These are phyloP conservation scores for Ceratocystis alfenasii DNA, from an alignment of 2,329 filamentous ascomycete species.

Conservation along the genomic window DNA sequence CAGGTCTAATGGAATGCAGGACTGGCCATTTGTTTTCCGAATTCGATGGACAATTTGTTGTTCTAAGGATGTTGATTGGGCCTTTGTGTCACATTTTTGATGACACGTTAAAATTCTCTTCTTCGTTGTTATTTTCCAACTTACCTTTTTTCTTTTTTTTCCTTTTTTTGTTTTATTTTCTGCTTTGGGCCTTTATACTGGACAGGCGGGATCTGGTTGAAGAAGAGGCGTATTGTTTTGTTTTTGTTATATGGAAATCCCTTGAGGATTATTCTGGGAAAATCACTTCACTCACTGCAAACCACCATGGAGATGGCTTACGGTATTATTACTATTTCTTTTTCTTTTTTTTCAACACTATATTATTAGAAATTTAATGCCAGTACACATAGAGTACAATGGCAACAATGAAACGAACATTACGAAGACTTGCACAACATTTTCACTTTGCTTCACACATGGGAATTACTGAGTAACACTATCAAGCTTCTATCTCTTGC, in stretches of 20 bases:
- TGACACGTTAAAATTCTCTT: conserved; percentile 14
- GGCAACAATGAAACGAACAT: conserved; percentile 16
- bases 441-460: background rate
- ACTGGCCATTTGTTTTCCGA: conserved; percentile 10
- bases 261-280: conserved; percentile 6
- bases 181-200: background rate
- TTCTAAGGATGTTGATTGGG: too few relatives aligned
- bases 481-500: background rate
- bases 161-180: conserved; percentile 12
- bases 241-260: conserved; percentile 11
- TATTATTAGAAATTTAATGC: conserved; percentile 9
- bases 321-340: conserved; percentile 10
- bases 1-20: background rate
- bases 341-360: background rate
- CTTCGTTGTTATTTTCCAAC: conserved; percentile 13
- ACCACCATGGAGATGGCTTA: conserved; percentile 20
- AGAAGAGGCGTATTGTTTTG: conserved; percentile 9
- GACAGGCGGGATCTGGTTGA: background rate
- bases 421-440: conserved; percentile 1
- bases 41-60: background rate
- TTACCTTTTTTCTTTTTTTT: background rate
- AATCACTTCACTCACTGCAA: background rate
- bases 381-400: conserved; percentile 7
- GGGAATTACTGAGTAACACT: background rate
- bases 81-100: background rate